Evolutionary conservation across 495 filamentous ascomycete species (phyloP).

Genomic region (Aspergillus incahuasiensis): DNA sequence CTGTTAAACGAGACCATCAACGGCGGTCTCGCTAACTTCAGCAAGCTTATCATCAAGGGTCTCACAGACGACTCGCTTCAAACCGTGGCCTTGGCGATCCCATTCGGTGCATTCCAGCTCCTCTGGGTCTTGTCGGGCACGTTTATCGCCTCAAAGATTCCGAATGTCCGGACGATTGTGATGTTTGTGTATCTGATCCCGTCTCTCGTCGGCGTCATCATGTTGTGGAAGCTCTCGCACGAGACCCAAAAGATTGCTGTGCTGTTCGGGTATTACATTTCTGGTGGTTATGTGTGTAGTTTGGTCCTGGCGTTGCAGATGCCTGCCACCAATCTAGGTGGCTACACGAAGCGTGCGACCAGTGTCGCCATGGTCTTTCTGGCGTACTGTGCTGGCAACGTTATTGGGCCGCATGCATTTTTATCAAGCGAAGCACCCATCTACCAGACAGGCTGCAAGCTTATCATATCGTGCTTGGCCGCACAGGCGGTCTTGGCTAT

Average conservation of each 20-base stretch:
- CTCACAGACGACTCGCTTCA: conserved; percentile 24
- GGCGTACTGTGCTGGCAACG: conserved; percentile 35
- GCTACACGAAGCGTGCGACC: conserved; percentile 41
- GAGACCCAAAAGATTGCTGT: conserved; percentile 28
- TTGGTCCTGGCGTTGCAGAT: conserved; percentile 38
- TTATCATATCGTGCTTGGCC: conserved; percentile 26
- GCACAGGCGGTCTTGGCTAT: conserved; percentile 14
- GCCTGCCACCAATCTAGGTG: conserved; percentile 37
- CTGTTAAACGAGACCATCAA: conserved; percentile 37
- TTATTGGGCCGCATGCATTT: conserved; percentile 35
- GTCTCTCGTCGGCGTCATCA: conserved; percentile 28
- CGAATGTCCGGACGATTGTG: conserved; percentile 30
- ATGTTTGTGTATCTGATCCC: conserved; percentile 35
- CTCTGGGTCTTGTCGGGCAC: conserved; percentile 32
- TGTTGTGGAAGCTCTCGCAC: conserved; percentile 35
- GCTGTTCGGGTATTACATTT: conserved; percentile 38
- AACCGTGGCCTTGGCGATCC: conserved; percentile 34
- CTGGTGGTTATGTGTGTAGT: conserved; percentile 35
- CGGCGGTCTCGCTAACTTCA: conserved; percentile 34
- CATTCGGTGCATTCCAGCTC: conserved; percentile 36
- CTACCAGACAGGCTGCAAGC: conserved; percentile 32
- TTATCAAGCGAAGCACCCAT: conserved; percentile 29
- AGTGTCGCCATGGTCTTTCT: conserved; percentile 36
- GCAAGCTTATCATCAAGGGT: conserved; percentile 39
- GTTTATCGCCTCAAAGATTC: conserved; percentile 29